A percentile compares a stretch with the other conserved stretches of the same genome.
phyloP scores from a whole-genome alignment of 108 stramenopile genomes.

The Discostella pseudostelligera region DNA sequence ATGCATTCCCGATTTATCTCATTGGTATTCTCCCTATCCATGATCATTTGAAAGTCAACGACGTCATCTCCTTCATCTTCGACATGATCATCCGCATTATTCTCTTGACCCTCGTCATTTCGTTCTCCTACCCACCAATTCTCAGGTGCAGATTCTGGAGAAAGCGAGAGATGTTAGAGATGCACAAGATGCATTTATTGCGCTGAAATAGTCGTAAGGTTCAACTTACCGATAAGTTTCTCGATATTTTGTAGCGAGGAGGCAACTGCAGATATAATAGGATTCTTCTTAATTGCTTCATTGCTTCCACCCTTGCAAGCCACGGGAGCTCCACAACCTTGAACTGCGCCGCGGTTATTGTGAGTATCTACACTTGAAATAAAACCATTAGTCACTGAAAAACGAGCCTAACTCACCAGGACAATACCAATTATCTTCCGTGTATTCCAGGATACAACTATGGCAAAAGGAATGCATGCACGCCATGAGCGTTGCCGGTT shows the following conservation, averaged over 20 bases:
- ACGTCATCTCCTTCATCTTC: slow-evolving; percentile 7
- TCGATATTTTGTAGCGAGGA: slow-evolving; percentile 14
- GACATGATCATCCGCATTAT: slow-evolving; percentile 10
- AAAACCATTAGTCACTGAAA: no score
- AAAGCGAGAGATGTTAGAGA: background rate
- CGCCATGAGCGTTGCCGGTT: slow-evolving; percentile 18
- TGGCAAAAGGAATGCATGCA: slow-evolving; percentile 42
- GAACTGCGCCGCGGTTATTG: slow-evolving; percentile 1
- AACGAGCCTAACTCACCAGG: slow-evolving; percentile 38
- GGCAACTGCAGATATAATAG: slow-evolving; percentile 24
- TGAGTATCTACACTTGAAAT: background rate
- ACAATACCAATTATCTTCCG: slow-evolving; percentile 31
- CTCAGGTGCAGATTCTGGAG: slow-evolving; percentile 25
- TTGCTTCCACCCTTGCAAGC: slow-evolving; percentile 18
- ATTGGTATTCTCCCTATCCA: slow-evolving; percentile 1
- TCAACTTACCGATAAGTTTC: slow-evolving; percentile 21
- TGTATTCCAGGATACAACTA: slow-evolving; percentile 26
- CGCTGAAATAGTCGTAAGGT: no score
- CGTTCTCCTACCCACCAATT: slow-evolving; percentile 32
- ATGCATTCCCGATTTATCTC: slow-evolving; percentile 5
- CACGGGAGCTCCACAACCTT: slow-evolving; percentile 30
- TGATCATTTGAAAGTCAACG: slow-evolving; percentile 20
- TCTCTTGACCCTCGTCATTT: slow-evolving; percentile 1
- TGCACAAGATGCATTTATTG: background rate
- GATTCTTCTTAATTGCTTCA: slow-evolving; percentile 24